Percentiles rank a stretch among this genome's conserved stretches.
phyloP scores from a whole-genome alignment of 1,284 basidiomycete species.

The Moesziomyces antarcticus region DNA sequence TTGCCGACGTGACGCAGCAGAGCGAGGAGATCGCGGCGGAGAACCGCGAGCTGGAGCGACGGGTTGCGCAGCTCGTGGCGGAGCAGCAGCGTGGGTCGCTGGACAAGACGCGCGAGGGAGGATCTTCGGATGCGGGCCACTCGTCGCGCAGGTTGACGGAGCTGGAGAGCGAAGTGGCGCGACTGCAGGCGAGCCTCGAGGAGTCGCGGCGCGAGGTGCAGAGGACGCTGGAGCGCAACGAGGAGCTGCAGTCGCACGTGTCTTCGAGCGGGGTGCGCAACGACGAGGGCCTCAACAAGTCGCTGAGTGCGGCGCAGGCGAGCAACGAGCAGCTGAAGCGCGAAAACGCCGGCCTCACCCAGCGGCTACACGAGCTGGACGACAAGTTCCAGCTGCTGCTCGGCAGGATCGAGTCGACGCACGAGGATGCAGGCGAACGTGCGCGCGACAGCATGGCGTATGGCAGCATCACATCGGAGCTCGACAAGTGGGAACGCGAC shows the following conservation, averaged over 20 bases:
- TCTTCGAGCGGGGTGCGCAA: conserved; percentile 3
- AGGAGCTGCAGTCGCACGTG: conserved; percentile 50
- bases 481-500: conserved; percentile 62
- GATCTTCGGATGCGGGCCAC: conserved; percentile 13
- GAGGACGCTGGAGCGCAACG: conserved; percentile 53
- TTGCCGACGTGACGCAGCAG: conserved; percentile 56
- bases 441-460: conserved; percentile 46
- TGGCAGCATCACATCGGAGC: conserved; percentile 58
- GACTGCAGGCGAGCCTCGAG: conserved; percentile 42
- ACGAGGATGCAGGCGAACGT: conserved; percentile 40
- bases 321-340: conserved; percentile 54
- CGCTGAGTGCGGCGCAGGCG: conserved; percentile 34
- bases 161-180: conserved; percentile 49
- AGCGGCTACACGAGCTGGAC: conserved; percentile 54
- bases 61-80: conserved; percentile 42
- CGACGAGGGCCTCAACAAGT: conserved; percentile 15
- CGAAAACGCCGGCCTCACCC: conserved; percentile 52
- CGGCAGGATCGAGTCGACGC: conserved; percentile 51
- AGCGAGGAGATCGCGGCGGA: conserved; percentile 58
- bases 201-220: conserved; percentile 46
- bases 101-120: conserved; percentile 33
- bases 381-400: conserved; percentile 60
- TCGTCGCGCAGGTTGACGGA: conserved; percentile 41
- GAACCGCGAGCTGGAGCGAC: conserved; percentile 60
- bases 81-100: conserved; percentile 51